Percentiles rank a stretch among this genome's conserved stretches.
Evolutionary conservation across 2,329 filamentous ascomycete species (phyloP).

Genomic region (Aspergillus sp.): DNA sequence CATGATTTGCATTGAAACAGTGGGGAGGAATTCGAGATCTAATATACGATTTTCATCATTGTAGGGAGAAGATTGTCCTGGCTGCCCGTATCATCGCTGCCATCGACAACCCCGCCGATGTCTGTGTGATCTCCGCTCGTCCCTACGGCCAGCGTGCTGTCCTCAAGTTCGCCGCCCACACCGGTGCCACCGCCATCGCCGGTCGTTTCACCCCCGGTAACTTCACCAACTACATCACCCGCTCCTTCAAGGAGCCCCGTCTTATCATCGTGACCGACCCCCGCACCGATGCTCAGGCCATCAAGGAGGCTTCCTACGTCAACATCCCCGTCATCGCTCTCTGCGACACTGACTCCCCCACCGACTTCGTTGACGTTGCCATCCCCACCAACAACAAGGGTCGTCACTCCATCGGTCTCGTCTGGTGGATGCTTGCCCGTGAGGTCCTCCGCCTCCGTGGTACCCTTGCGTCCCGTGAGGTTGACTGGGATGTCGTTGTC

Average conservation of each 20-base stretch:
- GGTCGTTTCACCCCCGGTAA: constrained; percentile 99
- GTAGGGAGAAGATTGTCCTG: constrained; percentile 98
- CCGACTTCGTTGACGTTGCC: constrained; percentile 99
- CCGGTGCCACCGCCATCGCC: constrained; percentile 94
- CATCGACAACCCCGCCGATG: constrained; percentile 98
- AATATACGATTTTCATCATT: constrained; percentile 18
- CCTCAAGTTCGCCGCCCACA: constrained; percentile 99
- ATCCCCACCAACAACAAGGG: constrained; percentile 99
- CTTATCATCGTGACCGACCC: constrained; percentile 99
- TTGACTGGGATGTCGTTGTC: constrained; percentile 98
- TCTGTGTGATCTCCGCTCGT: constrained; percentile 98
- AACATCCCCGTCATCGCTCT: constrained; percentile 99
- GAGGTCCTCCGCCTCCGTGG: constrained; percentile 99
- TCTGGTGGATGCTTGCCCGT: constrained; percentile 99
- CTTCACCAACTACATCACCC: constrained; percentile 99
- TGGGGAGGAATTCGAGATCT: constrained; percentile 12
- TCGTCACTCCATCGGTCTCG: constrained; percentile 94
- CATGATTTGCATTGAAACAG: neutral
- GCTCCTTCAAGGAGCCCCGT: constrained; percentile 99
- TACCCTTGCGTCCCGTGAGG: constrained; percentile 92
- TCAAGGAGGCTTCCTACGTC: constrained; percentile 99
- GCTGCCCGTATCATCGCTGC: constrained; percentile 98
- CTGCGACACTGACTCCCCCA: constrained; percentile 98
- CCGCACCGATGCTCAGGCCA: constrained; percentile 98
- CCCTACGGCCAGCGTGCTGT: constrained; percentile 99